A percentile compares a stretch with the other conserved stretches of the same genome.
Evolutionary conservation across 805 yeast species (phyloP).

Genomic region (Cyberlindnera lachancei): DNA sequence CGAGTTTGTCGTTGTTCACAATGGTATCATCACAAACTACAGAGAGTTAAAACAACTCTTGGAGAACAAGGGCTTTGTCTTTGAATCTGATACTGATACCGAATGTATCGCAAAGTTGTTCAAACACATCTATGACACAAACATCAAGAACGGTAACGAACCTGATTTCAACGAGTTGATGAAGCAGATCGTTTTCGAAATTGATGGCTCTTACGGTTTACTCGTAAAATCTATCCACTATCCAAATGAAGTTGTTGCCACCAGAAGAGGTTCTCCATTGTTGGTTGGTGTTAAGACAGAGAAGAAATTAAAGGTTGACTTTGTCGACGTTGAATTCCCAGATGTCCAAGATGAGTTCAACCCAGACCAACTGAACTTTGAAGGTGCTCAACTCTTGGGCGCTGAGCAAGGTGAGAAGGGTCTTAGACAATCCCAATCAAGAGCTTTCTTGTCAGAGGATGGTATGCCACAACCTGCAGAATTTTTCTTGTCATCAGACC

Average conservation of each 20-base stretch:
- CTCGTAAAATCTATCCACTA: slow-evolving; percentile 85
- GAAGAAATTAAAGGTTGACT: slow-evolving; percentile 91
- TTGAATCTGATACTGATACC: slow-evolving; percentile 93
- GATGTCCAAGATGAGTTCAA: slow-evolving; percentile 26
- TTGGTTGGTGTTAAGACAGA: slow-evolving; percentile 96
- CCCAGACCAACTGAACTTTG: slow-evolving; percentile 14
- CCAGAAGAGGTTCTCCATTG: slow-evolving; percentile 97
- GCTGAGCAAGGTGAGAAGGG: slow-evolving; percentile 46
- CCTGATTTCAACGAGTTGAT: slow-evolving; percentile 88
- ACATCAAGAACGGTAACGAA: slow-evolving; percentile 61
- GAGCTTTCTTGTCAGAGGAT: slow-evolving; percentile 94
- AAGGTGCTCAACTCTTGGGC: slow-evolving; percentile 31
- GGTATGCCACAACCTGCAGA: slow-evolving; percentile 91
- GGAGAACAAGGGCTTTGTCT: slow-evolving; percentile 66
- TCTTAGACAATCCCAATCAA: slow-evolving; percentile 84
- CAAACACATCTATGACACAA: slow-evolving; percentile 81
- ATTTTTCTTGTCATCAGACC: slow-evolving; percentile 93
- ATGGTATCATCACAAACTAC: slow-evolving; percentile 96
- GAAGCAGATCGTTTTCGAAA: slow-evolving; percentile 83
- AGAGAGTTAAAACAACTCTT: slow-evolving; percentile 83
- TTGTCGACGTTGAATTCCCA: slow-evolving; percentile 96
- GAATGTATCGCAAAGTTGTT: slow-evolving; percentile 96
- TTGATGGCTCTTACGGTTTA: slow-evolving; percentile 97
- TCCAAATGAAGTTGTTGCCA: slow-evolving; percentile 94
- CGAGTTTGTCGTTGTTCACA: slow-evolving; percentile 91